Percentiles rank a stretch among this genome's conserved stretches.
phyloP scores from a whole-genome alignment of 2,329 filamentous ascomycete species.

The Phialophora verrucosa region DNA sequence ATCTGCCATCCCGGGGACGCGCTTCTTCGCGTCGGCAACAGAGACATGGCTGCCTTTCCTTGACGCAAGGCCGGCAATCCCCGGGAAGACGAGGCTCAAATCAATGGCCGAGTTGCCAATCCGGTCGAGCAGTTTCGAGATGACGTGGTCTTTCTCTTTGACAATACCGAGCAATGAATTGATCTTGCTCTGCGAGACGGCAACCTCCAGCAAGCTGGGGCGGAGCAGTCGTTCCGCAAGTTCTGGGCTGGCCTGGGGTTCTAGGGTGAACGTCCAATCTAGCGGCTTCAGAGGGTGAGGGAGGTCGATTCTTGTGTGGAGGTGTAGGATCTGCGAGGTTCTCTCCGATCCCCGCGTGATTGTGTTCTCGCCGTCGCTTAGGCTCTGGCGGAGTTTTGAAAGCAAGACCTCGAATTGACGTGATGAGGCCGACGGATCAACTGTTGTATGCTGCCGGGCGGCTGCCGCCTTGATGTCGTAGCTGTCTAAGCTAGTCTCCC shows the following conservation, averaged over 20 bases:
- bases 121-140: constrained; percentile 64
- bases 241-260: constrained; percentile 47
- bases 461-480: constrained; percentile 57
- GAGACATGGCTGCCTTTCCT: constrained; percentile 53
- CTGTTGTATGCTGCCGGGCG: constrained; percentile 57
- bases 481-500: constrained; percentile 58
- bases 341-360: constrained; percentile 37
- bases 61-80: constrained; percentile 54
- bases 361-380: constrained; percentile 45
- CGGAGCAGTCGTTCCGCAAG: constrained; percentile 59
- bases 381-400: constrained; percentile 59
- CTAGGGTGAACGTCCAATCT: constrained; percentile 59
- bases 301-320: constrained; percentile 57
- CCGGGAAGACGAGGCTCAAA: constrained; percentile 63
- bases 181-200: constrained; percentile 55
- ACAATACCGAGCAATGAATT: constrained; percentile 57
- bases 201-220: constrained; percentile 59
- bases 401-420: constrained; percentile 63
- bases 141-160: constrained; percentile 63
- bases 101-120: constrained; percentile 63
- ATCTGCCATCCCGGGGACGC: constrained; percentile 60
- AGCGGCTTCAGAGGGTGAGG: constrained; percentile 61
- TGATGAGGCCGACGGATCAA: constrained; percentile 64
- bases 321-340: constrained; percentile 47
- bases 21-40: constrained; percentile 56